Evolutionary conservation across 2,329 filamentous ascomycete genomes (phyloP), one percentile per base, ranked within the genome.

Genomic region (Coniochaeta sp.): DNA sequence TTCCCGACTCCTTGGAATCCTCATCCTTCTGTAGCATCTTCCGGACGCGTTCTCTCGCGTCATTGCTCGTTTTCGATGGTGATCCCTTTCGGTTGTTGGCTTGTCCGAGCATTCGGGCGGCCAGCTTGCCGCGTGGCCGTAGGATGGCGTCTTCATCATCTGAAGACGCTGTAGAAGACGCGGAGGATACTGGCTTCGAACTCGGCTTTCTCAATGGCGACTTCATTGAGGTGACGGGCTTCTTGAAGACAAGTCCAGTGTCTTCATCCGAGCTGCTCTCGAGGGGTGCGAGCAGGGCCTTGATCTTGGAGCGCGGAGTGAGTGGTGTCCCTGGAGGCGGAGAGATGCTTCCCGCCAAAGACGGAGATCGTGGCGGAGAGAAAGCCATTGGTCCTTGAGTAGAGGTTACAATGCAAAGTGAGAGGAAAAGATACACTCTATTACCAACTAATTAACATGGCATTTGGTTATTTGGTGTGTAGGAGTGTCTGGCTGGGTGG

Each of bases 81-180:
- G 65, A 69, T 40, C 64, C 66, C 65, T 58, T 56, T 55, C 24
- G 62, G 60, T 34, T 62, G 65, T 47, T 70, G 14, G 55, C 56
- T 16, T 65, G 61, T 4, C 59, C 80, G 62, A 82, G 80, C 80
- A 91, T 85, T 58, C 84, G 79, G 17, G 87, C 80, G 14, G 87
- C 87, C 65, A 90, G 77, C 58, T 83, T 81, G 26, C 88, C 87
- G 59, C 81, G 80, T 0, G 88, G 88, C 52, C 77, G 76, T 2
- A 80, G 72, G 55, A 81, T 74, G 14, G 77, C 77, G 36, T 80
- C 77, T n/a, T 80, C 71, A 8, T 72, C 69, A 50, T 70, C 71
- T 2, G 67, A 69, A 8, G 55, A 57, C 12, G 34, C 38, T 34
- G 47, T 22, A 30, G 47, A 52, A 4, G 47, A 52, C 9, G 47